Evolutionary conservation across 2,329 filamentous ascomycete species (phyloP).

Genomic region (Trichoderma breve): DNA sequence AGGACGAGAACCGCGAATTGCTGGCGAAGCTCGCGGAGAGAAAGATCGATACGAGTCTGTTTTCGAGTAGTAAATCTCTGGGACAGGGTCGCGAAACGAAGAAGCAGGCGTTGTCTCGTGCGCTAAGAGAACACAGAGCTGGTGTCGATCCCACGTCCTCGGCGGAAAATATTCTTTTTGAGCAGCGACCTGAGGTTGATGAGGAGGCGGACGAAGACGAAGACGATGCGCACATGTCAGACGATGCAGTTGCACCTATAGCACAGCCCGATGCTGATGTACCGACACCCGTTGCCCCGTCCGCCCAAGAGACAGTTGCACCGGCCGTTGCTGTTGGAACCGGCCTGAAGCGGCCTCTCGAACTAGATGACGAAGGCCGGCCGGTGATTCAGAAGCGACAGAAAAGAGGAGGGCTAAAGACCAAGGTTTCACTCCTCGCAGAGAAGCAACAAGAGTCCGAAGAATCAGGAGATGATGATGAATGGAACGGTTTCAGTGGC

Average conservation of each 20-base stretch:
- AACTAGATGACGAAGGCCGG: conserved; percentile 73
- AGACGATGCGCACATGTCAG: conserved; percentile 16
- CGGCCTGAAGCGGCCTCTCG: conserved; percentile 83
- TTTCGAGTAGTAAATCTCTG: conserved; percentile 74
- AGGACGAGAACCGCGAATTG: conserved; percentile 84
- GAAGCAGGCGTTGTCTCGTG: conserved; percentile 63
- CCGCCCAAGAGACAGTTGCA: conserved; percentile 12
- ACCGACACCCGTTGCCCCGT: neutral
- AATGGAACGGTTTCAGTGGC: conserved; percentile 63
- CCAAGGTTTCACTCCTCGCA: conserved; percentile 47
- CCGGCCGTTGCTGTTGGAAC: conserved; percentile 53
- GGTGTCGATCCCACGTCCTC: conserved; percentile 57
- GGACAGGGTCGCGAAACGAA: conserved; percentile 72
- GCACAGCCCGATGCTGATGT: conserved; percentile 23
- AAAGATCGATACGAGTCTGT: conserved; percentile 78
- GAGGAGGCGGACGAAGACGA: conserved; percentile 31
- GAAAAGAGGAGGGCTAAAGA: conserved; percentile 61
- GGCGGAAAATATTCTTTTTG: conserved; percentile 55
- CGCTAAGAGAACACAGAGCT: conserved; percentile 62
- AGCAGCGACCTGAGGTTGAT: conserved; percentile 32
- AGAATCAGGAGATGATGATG: conserved; percentile 34
- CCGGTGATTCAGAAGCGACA: conserved; percentile 83
- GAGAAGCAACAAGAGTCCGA: conserved; percentile 42
- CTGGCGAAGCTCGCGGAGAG: conserved; percentile 77
- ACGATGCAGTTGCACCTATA: conserved; percentile 14